A percentile compares a stretch with the other conserved stretches of the same genome.
Conservation (phyloP, 495 filamentous ascomycete genomes). For the Friedmanniomyces simplex region DNA sequence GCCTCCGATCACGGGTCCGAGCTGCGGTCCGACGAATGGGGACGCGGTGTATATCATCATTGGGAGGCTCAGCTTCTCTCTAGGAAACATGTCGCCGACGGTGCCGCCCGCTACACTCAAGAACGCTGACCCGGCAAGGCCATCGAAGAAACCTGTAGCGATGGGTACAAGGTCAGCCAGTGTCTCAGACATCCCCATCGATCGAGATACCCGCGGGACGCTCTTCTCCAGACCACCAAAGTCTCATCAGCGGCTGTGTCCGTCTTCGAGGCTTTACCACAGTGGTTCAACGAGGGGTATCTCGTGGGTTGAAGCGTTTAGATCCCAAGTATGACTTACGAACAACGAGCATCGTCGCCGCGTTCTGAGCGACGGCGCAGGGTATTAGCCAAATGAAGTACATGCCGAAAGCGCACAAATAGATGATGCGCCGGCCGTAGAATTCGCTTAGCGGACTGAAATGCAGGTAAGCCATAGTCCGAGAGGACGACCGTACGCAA, state of each 20-base stretch:
- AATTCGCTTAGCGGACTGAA: constrained; percentile 69
- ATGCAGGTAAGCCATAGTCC: too few species aligned
- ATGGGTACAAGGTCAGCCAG: too few species aligned
- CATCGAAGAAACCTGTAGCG: constrained; percentile 66
- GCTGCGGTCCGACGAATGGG: constrained; percentile 43
- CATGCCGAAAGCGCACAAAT: constrained; percentile 62
- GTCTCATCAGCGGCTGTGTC: too few species aligned
- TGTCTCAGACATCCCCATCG: too few species aligned
- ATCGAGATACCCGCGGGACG: too few species aligned
- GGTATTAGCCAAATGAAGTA: constrained; percentile 85
- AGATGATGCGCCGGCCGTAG: constrained; percentile 79
- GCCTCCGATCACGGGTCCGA: constrained; percentile 51
- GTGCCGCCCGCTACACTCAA: constrained; percentile 84
- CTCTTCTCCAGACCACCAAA: too few species aligned
- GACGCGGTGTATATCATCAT: constrained; percentile 66
- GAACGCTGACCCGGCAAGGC: constrained; percentile 74
- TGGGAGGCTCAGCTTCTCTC: constrained; percentile 59
- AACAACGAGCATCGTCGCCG: constrained; percentile 63
- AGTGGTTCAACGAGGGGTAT: too few species aligned
- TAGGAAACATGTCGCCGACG: constrained; percentile 77
- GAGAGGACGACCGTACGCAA: too few species aligned
- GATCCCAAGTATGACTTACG: too few species aligned
- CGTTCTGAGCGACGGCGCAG: constrained; percentile 75
- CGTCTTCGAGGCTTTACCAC: too few species aligned
- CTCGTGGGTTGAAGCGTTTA: too few species aligned